Percentiles rank a stretch among this genome's conserved stretches.
Conservation (phyloP, 345 rosid species). For the Pistacia vera region DNA sequence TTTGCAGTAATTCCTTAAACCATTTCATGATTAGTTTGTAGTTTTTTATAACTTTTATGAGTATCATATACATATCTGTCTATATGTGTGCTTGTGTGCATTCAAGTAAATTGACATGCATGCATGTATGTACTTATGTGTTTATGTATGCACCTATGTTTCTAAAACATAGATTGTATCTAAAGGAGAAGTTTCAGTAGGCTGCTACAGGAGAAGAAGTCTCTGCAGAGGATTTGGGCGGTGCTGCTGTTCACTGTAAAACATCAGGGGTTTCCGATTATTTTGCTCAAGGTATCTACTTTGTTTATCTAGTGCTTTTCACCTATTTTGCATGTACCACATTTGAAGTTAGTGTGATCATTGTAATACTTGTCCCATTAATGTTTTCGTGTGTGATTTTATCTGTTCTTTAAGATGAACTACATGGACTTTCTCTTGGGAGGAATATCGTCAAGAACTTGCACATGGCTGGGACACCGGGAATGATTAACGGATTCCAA, state of each 20-base stretch:
- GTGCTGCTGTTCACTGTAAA: slow-evolving; percentile 87
- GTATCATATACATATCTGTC: not conserved
- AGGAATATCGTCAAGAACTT: slow-evolving; percentile 90
- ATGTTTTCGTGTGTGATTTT: slow-evolving; percentile 10
- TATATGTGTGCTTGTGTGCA: not conserved
- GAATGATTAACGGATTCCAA: slow-evolving; percentile 36
- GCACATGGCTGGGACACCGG: slow-evolving; percentile 78
- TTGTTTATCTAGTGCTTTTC: not conserved
- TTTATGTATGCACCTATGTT: not conserved
- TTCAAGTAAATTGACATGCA: not conserved
- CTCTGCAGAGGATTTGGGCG: slow-evolving; percentile 95
- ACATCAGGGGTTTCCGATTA: slow-evolving; percentile 94
- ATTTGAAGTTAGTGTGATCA: slow-evolving; percentile 29
- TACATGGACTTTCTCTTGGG: slow-evolving; percentile 92
- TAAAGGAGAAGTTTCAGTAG: slow-evolving; percentile 57
- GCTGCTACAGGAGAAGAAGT: slow-evolving; percentile 99
- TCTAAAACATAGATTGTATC: slow-evolving; percentile 17
- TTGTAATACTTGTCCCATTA: slow-evolving; percentile 6
- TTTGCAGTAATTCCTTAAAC: slow-evolving; percentile 7
- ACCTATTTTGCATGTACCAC: slow-evolving; percentile 8
- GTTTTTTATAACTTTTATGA: not conserved
- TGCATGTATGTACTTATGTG: not conserved
- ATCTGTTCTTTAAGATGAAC: slow-evolving; percentile 63
- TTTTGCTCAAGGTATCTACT: slow-evolving; percentile 87
- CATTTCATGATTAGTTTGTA: not conserved